phyloP scores from a whole-genome alignment of 805 yeast species.

The Saccharomyces jurei region DNA sequence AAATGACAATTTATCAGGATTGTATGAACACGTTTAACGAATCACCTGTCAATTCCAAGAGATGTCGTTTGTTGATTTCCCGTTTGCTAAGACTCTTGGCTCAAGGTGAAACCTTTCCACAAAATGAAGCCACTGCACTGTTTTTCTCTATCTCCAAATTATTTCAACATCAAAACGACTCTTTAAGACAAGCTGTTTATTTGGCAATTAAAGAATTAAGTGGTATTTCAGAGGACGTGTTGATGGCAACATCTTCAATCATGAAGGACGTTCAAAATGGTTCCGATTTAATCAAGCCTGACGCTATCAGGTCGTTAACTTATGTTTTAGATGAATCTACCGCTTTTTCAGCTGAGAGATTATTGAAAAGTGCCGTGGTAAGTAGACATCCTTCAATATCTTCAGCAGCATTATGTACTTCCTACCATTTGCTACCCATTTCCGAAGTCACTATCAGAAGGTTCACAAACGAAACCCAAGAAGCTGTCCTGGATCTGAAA shows the following conservation, averaged over 20 bases:
- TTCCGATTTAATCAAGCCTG: conserved; percentile 78
- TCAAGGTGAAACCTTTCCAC: conserved; percentile 80
- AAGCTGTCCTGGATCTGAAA: conserved; percentile 52
- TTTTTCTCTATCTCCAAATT: conserved; percentile 91
- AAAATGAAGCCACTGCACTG: conserved; percentile 81
- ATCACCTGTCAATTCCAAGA: conserved; percentile 78
- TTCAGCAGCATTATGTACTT: conserved; percentile 88
- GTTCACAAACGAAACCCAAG: conserved; percentile 91
- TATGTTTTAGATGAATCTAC: conserved; percentile 85
- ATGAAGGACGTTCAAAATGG: conserved; percentile 96
- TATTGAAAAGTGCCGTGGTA: conserved; percentile 86
- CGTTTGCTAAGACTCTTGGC: conserved; percentile 75
- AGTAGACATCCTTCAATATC: conserved; percentile 81
- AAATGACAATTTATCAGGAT: conserved; percentile 95
- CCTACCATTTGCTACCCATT: conserved; percentile 82
- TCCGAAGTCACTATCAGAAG: conserved; percentile 89
- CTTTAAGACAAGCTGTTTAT: conserved; percentile 87
- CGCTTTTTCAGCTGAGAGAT: conserved; percentile 86
- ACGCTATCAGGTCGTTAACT: conserved; percentile 86
- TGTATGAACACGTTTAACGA: conserved; percentile 89
- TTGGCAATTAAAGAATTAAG: conserved; percentile 89
- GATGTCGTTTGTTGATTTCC: conserved; percentile 76
- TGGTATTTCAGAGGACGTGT: conserved; percentile 75
- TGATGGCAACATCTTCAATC: conserved; percentile 96
- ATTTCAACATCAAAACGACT: conserved; percentile 78